Evolutionary conservation across 805 yeast species (phyloP).

Genomic region (Candida maesae): DNA sequence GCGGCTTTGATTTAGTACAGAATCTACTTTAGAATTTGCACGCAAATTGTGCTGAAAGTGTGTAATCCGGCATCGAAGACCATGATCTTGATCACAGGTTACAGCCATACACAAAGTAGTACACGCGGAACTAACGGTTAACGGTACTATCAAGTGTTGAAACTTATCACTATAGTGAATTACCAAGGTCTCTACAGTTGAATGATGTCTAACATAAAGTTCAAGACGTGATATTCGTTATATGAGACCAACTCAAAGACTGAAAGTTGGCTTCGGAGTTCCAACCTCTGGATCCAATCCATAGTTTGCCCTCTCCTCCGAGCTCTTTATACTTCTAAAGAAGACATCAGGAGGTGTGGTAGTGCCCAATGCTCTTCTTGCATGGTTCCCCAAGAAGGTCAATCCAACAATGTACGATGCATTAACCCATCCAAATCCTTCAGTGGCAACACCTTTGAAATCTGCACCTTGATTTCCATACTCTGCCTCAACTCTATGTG

Average conservation of each 20-base stretch:
- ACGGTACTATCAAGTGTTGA: too few relatives aligned
- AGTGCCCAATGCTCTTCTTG: conserved; percentile 74
- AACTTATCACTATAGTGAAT: too few relatives aligned
- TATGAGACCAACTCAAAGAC: neutral
- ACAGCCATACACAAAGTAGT: too few relatives aligned
- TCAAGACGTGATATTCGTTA: too few relatives aligned
- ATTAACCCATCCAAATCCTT: conserved; percentile 99
- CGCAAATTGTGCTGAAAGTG: too few relatives aligned
- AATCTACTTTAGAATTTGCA: too few relatives aligned
- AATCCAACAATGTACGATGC: conserved; percentile 78
- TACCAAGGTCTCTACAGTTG: too few relatives aligned
- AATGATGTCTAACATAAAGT: too few relatives aligned
- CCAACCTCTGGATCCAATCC: conserved; percentile 14
- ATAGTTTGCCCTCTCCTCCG: conserved; percentile 22
- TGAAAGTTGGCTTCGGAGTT: conserved; percentile 6
- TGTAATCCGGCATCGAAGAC: too few relatives aligned
- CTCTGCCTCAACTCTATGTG: conserved; percentile 92
- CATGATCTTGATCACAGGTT: too few relatives aligned
- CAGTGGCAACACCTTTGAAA: conserved; percentile 88
- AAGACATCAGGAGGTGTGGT: conserved; percentile 31
- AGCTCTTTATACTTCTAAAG: conserved; percentile 22
- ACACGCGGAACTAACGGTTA: too few relatives aligned
- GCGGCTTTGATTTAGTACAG: too few relatives aligned
- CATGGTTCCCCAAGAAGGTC: conserved; percentile 58
- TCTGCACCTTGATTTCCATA: conserved; percentile 96